A percentile compares a stretch with the other conserved stretches of the same genome.
These are phyloP conservation scores for Eucalyptus shirleyi DNA, from an alignment of 345 rosid genomes.

Conservation along the genomic window DNA sequence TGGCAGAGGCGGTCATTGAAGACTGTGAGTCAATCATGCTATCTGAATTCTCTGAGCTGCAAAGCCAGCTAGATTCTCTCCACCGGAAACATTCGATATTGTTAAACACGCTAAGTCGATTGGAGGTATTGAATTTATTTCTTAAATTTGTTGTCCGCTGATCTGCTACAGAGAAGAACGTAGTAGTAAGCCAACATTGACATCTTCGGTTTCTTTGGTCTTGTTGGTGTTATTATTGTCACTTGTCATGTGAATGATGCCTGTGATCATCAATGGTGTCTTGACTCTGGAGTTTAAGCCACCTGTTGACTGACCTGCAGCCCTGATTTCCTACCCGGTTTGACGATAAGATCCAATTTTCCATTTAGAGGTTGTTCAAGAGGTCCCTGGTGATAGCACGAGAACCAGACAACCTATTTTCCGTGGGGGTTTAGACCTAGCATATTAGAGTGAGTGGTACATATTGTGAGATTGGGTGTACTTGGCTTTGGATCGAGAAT, in stretches of 20 bases:
- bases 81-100: conserved; percentile 57
- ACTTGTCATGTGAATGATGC: neutral
- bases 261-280: neutral
- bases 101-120: conserved; percentile 68
- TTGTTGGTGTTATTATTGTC: neutral
- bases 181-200: neutral
- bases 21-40: conserved; percentile 93
- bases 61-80: conserved; percentile 58
- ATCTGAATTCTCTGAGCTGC: conserved; percentile 56
- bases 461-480: neutral
- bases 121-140: conserved; percentile 52
- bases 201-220: neutral
- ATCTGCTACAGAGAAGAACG: neutral
- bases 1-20: conserved; percentile 48
- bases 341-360: neutral
- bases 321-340: neutral
- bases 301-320: neutral
- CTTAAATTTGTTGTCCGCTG: neutral
- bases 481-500: neutral
- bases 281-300: neutral
- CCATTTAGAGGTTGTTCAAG: neutral
- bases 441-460: neutral
- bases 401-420: neutral
- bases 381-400: neutral
- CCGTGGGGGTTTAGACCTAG: neutral